A percentile compares a stretch with the other conserved stretches of the same genome.
phyloP scores from a whole-genome alignment of 768 basidiomycete genomes.

The Pisolithus microcarpus region DNA sequence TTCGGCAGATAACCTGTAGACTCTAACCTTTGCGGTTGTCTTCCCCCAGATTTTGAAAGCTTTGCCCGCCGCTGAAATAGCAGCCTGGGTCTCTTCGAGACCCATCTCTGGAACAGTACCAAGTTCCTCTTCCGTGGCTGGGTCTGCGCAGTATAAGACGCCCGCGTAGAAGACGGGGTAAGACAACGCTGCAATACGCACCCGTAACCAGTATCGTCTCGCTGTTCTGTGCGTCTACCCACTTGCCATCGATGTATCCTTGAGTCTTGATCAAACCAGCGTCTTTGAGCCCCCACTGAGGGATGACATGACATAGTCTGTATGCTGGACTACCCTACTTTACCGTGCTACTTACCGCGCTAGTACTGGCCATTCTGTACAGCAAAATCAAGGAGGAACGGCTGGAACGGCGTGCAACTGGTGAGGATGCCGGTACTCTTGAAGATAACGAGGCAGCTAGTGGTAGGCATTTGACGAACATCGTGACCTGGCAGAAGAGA shows the following conservation, averaged over 20 bases:
- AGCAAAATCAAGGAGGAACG: conserved; percentile 8
- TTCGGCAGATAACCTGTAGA: not conserved
- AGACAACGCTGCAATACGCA: conserved; percentile 33
- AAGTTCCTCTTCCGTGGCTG: conserved; percentile 76
- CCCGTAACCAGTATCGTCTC: conserved; percentile 70
- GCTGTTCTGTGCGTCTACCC: conserved; percentile 73
- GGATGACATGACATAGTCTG: not conserved
- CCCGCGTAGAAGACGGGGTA: not conserved
- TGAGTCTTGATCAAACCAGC: conserved; percentile 65
- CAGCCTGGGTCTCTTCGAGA: conserved; percentile 71
- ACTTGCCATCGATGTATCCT: conserved; percentile 78
- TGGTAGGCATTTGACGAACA: conserved; percentile 8
- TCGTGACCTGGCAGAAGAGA: conserved; percentile 5
- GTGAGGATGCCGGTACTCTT: conserved; percentile 11
- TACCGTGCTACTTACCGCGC: conserved; percentile 32
- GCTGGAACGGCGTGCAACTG: conserved; percentile 1
- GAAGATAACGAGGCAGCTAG: conserved; percentile 11
- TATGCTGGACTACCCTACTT: not conserved
- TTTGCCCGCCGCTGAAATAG: conserved; percentile 71
- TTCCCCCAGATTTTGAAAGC: conserved; percentile 83
- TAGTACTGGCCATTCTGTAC: conserved; percentile 54
- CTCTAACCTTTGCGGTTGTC: conserved; percentile 75
- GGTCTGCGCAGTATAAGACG: conserved; percentile 48
- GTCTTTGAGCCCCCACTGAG: conserved; percentile 73
- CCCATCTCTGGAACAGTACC: conserved; percentile 90